Percentiles rank a stretch among this genome's conserved stretches.
phyloP scores from a whole-genome alignment of 768 basidiomycete species.

The Tylopilus cervinicoccineus region DNA sequence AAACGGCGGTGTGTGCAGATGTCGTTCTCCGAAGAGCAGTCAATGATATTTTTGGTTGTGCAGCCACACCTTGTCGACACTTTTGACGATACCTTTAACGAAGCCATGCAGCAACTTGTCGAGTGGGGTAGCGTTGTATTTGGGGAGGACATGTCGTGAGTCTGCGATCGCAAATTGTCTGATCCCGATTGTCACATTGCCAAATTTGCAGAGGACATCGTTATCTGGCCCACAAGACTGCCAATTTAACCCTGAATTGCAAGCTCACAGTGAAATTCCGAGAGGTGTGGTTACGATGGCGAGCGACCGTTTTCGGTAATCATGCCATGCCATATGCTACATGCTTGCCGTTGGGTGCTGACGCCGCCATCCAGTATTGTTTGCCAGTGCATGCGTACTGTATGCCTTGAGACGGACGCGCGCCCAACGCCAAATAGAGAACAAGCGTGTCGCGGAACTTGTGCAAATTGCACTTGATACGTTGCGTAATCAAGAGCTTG shows the following conservation, averaged over 20 bases:
- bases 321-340: neutral
- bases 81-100: conserved; percentile 73
- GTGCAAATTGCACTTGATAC: conserved; percentile 79
- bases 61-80: conserved; percentile 53
- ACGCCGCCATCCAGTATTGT: conserved; percentile 27
- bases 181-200: conserved; percentile 21
- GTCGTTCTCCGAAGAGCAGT: conserved; percentile 7
- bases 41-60: conserved; percentile 19
- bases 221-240: conserved; percentile 71
- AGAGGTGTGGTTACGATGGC: conserved; percentile 68
- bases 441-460: conserved; percentile 62
- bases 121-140: conserved; percentile 71
- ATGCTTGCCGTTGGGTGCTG: conserved; percentile 11
- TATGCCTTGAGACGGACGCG: conserved; percentile 31
- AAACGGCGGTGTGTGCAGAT: conserved; percentile 45
- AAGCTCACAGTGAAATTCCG: conserved; percentile 60
- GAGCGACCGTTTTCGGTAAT: conserved; percentile 58
- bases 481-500: conserved; percentile 77
- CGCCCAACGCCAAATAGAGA: conserved; percentile 53
- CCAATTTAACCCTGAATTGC: conserved; percentile 66
- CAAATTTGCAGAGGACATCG: conserved; percentile 53
- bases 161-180: conserved; percentile 25
- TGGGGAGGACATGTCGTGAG: conserved; percentile 62
- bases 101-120: conserved; percentile 73
- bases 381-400: conserved; percentile 12